Evolutionary conservation across 371 early-diverging fungal species (phyloP).

Genomic region (Mucor irregularis): DNA sequence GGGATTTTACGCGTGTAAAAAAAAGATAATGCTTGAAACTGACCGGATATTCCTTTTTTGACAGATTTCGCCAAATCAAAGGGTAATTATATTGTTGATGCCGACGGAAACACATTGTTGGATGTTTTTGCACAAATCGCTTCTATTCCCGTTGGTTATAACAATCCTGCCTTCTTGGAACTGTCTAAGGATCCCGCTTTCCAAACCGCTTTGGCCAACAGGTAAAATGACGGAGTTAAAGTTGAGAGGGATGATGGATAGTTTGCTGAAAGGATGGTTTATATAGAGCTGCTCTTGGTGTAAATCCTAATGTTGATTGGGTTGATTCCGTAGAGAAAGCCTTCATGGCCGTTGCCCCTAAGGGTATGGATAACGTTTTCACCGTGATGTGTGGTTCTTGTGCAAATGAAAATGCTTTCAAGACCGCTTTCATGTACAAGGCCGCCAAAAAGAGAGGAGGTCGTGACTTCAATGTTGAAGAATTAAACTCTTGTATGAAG

Average conservation of each 20-base stretch:
- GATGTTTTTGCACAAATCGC: constrained; percentile 79
- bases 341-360: constrained; percentile 70
- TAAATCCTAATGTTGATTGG: constrained; percentile 71
- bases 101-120: constrained; percentile 69
- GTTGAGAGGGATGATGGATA: not conserved
- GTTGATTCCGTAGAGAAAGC: constrained; percentile 60
- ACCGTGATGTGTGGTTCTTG: constrained; percentile 80
- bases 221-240: constrained; percentile 16
- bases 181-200: constrained; percentile 57
- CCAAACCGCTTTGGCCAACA: constrained; percentile 60
- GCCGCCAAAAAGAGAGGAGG: constrained; percentile 60
- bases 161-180: constrained; percentile 65
- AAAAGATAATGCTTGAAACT: not conserved
- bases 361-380: constrained; percentile 73
- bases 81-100: constrained; percentile 77
- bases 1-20: not conserved
- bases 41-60: not conserved
- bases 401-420: constrained; percentile 78
- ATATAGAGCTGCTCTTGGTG: constrained; percentile 68
- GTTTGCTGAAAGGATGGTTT: too few species aligned
- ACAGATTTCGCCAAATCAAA: constrained; percentile 66
- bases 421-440: constrained; percentile 77
- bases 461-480: constrained; percentile 43
- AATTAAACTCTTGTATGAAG: constrained; percentile 64
- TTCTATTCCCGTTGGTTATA: constrained; percentile 80